Conservation (phyloP, 2,329 filamentous ascomycete genomes). For the Mycogone perniciosa region DNA sequence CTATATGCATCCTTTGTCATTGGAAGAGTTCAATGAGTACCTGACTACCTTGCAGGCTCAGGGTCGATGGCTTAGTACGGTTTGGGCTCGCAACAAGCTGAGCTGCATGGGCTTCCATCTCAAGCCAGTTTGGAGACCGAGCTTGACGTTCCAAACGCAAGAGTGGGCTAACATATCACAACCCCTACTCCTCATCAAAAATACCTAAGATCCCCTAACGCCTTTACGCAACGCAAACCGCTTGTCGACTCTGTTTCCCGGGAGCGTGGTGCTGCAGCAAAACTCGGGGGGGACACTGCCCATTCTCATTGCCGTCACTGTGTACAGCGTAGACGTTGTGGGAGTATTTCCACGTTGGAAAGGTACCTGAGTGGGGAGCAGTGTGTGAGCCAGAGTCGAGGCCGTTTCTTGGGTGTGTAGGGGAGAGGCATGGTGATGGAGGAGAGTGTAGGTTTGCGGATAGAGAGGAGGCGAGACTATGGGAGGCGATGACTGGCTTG, state of each 20-base stretch:
- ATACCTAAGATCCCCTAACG: conserved; percentile 34
- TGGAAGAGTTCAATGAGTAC: conserved; percentile 13
- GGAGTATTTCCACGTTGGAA: conserved; percentile 17
- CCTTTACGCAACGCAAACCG: conserved; percentile 31
- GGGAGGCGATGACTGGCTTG: conserved; percentile 1
- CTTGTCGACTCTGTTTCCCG: conserved; percentile 15
- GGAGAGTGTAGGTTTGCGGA: conserved; percentile 5
- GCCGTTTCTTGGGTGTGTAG: conserved; percentile 8
- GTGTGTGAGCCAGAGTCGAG: conserved; percentile 14
- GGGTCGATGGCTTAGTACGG: conserved; percentile 12
- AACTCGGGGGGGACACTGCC: conserved; percentile 18
- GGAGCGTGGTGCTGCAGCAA: conserved; percentile 19
- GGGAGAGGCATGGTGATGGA: not conserved
- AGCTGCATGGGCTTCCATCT: conserved; percentile 11
- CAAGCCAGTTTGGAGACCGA: conserved; percentile 13
- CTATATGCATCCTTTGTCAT: conserved; percentile 4
- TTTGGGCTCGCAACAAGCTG: conserved; percentile 14
- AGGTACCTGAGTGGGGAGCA: conserved; percentile 13
- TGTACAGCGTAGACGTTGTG: conserved; percentile 13
- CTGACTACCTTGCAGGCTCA: conserved; percentile 9
- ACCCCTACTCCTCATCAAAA: conserved; percentile 14
- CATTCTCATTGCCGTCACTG: conserved; percentile 11
- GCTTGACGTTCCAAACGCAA: conserved; percentile 1
- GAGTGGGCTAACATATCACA: conserved; percentile 13
- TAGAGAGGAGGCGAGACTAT: conserved; percentile 6